phyloP scores from a whole-genome alignment of 2,329 filamentous ascomycete genomes.

The Dactylellina leptospora region DNA sequence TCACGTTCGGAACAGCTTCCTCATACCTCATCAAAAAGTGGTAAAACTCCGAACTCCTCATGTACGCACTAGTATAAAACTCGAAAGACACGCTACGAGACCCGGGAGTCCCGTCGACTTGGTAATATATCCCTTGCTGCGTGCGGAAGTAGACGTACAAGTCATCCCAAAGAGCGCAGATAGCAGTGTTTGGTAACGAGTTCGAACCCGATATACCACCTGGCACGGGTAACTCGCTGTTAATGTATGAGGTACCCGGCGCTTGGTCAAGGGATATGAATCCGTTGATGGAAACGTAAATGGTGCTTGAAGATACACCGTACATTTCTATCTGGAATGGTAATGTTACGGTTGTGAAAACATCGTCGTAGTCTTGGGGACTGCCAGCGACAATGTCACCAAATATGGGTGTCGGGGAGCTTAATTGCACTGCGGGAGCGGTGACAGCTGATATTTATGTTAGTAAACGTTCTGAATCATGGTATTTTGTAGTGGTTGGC shows the following conservation, averaged over 20 bases:
- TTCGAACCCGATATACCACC: constrained; percentile 18
- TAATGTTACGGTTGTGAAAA: constrained; percentile 18
- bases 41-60: constrained; percentile 34
- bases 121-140: constrained; percentile 49
- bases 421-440: constrained; percentile 31
- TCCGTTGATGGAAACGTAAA: constrained; percentile 47
- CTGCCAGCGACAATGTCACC: constrained; percentile 34
- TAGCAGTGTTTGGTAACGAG: constrained; percentile 30
- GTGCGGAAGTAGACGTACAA: constrained; percentile 45
- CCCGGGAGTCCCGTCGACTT: constrained; percentile 24
- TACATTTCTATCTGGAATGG: constrained; percentile 42
- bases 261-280: constrained; percentile 44
- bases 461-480: not conserved
- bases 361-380: constrained; percentile 31
- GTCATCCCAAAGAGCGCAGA: constrained; percentile 44
- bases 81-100: constrained; percentile 30
- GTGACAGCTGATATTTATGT: constrained; percentile 31
- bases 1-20: constrained; percentile 29
- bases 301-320: constrained; percentile 18
- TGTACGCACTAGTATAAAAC: constrained; percentile 44
- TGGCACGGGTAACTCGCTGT: constrained; percentile 35
- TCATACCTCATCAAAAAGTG: constrained; percentile 49
- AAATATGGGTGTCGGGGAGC: constrained; percentile 39
- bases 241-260: constrained; percentile 43
- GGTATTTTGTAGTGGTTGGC: not conserved